These are phyloP conservation scores for Diaporthe destruens DNA, from an alignment of 2,329 filamentous ascomycete species.

Conservation along the genomic window DNA sequence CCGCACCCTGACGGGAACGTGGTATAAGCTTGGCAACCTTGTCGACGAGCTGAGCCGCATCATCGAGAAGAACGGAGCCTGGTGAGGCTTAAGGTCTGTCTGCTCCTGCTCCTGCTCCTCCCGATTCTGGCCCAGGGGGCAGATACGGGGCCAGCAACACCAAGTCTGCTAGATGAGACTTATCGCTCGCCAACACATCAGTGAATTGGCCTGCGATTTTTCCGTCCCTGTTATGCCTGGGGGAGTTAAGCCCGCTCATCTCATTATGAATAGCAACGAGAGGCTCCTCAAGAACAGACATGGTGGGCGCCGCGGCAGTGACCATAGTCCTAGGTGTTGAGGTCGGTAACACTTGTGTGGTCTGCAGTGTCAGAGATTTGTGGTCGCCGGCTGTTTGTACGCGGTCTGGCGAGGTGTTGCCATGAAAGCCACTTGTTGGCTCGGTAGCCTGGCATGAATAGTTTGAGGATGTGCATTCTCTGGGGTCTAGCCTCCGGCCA, in stretches of 20 bases:
- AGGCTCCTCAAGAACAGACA: not conserved
- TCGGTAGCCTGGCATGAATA: not conserved
- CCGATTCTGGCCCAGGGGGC: too few relatives aligned
- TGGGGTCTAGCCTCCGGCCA: too few relatives aligned
- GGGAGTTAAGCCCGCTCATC: slow-evolving; percentile 10
- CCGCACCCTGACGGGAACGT: too few relatives aligned
- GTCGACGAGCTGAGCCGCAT: too few relatives aligned
- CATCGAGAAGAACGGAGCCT: too few relatives aligned
- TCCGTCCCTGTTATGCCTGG: not conserved
- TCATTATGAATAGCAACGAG: not conserved
- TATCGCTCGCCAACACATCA: not conserved
- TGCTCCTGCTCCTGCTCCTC: too few relatives aligned
- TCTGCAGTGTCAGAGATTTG: not conserved
- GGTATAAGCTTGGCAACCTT: too few relatives aligned
- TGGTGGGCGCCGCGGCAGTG: not conserved
- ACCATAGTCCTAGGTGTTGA: not conserved
- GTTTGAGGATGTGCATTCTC: too few relatives aligned
- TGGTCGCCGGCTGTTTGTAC: too few relatives aligned
- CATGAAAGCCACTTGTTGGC: not conserved
- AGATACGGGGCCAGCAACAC: not conserved
- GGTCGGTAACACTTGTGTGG: not conserved
- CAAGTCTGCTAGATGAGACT: not conserved
- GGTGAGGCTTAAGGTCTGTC: too few relatives aligned
- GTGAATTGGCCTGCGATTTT: slow-evolving; percentile 10
- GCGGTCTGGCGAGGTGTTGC: not conserved